Conservation (phyloP, 495 filamentous ascomycete species). For the Podospora sp. region DNA sequence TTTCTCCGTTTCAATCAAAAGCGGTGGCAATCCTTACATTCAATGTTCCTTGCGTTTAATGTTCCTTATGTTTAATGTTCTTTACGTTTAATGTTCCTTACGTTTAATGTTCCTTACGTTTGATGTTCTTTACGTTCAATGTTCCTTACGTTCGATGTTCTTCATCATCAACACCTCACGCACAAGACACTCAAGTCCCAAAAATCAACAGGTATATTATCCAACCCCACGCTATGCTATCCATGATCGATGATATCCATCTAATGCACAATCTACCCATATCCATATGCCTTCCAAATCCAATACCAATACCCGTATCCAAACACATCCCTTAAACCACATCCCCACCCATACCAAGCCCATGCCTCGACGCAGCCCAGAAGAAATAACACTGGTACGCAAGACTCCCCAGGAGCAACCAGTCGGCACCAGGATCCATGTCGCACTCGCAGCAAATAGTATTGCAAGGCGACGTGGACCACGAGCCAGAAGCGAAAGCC, state of each 20-base stretch:
- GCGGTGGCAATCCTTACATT: too few relatives aligned
- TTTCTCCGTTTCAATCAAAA: too few relatives aligned
- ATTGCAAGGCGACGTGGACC: slow-evolving; percentile 16
- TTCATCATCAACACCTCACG: background rate
- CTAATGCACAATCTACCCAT: background rate
- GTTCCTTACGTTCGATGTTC: too few relatives aligned
- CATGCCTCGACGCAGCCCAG: slow-evolving; percentile 24
- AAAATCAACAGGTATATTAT: background rate
- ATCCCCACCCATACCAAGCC: background rate
- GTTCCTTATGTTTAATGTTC: too few relatives aligned
- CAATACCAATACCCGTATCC: background rate
- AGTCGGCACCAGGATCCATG: slow-evolving; percentile 23
- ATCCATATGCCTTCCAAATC: background rate
- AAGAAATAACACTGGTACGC: slow-evolving; percentile 32
- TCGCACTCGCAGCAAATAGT: slow-evolving; percentile 13
- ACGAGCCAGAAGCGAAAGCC: slow-evolving; percentile 24
- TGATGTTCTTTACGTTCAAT: too few relatives aligned
- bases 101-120: too few relatives aligned
- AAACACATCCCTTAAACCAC: background rate
- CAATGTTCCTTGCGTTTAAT: too few relatives aligned
- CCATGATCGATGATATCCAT: background rate
- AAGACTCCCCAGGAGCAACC: slow-evolving; percentile 29
- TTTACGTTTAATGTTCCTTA: too few relatives aligned
- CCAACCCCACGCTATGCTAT: background rate
- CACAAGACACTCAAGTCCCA: background rate